Percentiles rank a stretch among this genome's conserved stretches.
These are phyloP conservation scores for Mikania micrantha DNA, from an alignment of 129 eudicot species.

Conservation along the genomic window DNA sequence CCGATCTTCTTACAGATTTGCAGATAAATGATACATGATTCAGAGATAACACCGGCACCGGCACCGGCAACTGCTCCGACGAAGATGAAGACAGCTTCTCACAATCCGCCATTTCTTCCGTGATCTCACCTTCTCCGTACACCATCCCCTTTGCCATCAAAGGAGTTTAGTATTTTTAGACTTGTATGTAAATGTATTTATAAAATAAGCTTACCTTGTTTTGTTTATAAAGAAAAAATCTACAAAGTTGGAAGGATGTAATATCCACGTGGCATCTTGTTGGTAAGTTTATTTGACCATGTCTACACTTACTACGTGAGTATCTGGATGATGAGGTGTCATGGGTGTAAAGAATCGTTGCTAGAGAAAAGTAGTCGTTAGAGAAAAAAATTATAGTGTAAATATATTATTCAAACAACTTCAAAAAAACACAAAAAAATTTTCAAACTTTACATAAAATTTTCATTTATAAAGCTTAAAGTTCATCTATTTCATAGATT, in stretches of 20 bases:
- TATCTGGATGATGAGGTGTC: too few relatives aligned
- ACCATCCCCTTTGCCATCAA: constrained; percentile 15
- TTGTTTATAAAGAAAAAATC: background rate
- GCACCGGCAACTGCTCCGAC: constrained; percentile 33
- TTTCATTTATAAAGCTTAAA: too few relatives aligned
- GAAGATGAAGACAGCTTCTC: constrained; percentile 23
- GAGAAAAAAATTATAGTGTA: too few relatives aligned
- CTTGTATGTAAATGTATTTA: background rate
- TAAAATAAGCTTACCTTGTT: background rate
- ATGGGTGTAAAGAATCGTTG: too few relatives aligned
- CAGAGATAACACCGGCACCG: constrained; percentile 43
- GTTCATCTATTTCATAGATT: too few relatives aligned
- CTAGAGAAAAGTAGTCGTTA: too few relatives aligned
- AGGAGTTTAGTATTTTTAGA: background rate
- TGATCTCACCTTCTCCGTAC: constrained; percentile 18
- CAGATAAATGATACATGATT: constrained; percentile 71
- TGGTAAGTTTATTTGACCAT: too few relatives aligned
- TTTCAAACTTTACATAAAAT: too few relatives aligned
- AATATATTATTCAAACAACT: too few relatives aligned
- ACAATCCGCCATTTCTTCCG: background rate
- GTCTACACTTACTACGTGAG: too few relatives aligned
- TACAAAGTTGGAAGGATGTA: background rate
- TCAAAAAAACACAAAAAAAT: too few relatives aligned
- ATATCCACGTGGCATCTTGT: background rate
- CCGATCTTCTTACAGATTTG: constrained; percentile 47